Conservation (phyloP, 2,329 filamentous ascomycete species). For the Pleomassaria siparia region DNA sequence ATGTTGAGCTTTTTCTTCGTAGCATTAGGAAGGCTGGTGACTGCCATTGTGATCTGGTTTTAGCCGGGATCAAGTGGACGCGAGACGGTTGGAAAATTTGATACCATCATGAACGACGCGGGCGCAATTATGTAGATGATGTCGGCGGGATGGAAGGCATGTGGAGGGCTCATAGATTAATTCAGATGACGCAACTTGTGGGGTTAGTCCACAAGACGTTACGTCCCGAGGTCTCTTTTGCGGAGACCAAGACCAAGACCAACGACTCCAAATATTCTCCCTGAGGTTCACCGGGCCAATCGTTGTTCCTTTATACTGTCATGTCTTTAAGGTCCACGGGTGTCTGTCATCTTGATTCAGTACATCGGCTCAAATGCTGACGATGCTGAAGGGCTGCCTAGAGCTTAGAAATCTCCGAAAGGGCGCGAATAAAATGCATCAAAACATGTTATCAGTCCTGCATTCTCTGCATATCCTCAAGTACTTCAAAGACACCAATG, state of each 20-base stretch:
- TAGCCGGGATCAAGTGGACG: neutral
- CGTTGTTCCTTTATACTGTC: too few species aligned
- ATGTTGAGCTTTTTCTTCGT: slow-evolving; percentile 24
- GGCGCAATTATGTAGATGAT: neutral
- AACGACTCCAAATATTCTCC: too few species aligned
- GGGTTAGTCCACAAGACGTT: neutral
- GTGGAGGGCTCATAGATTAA: neutral
- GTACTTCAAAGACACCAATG: slow-evolving; percentile 8
- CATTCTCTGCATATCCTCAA: neutral
- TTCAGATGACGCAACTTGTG: neutral
- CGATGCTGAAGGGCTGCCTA: too few species aligned
- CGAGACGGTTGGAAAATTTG: neutral
- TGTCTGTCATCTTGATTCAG: too few species aligned
- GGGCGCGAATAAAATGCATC: neutral
- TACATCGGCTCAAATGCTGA: too few species aligned
- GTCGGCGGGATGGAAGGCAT: slow-evolving; percentile 1
- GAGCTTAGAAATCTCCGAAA: too few species aligned
- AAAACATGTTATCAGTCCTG: neutral
- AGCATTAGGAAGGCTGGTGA: slow-evolving; percentile 6
- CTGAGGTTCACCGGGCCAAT: too few species aligned
- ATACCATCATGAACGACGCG: neutral
- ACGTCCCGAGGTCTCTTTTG: neutral
- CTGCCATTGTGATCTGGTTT: neutral
- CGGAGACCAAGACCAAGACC: neutral
- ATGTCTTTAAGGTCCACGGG: too few species aligned